Conservation (phyloP, 2,329 filamentous ascomycete species). For the Didymosphaeria variabile region DNA sequence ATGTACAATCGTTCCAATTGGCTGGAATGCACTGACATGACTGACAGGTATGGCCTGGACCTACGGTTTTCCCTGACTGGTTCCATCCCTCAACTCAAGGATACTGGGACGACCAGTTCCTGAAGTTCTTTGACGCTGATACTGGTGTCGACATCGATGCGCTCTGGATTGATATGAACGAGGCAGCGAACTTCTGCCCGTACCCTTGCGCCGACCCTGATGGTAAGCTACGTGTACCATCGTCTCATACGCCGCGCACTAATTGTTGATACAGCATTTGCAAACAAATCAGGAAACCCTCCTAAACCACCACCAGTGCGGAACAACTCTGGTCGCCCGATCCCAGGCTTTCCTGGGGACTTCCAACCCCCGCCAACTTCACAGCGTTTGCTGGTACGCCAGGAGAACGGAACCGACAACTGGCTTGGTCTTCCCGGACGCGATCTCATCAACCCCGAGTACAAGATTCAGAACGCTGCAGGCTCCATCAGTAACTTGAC, state of each 20-base stretch:
- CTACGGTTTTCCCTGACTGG: conserved; percentile 79
- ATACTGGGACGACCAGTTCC: conserved; percentile 77
- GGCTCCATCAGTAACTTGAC: conserved; percentile 58
- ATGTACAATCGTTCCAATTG: background rate
- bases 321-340: conserved; percentile 64
- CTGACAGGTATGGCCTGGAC: conserved; percentile 69
- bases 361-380: conserved; percentile 65
- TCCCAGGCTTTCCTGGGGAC: conserved; percentile 74
- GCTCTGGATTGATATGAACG: conserved; percentile 64
- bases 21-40: background rate
- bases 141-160: conserved; percentile 78
- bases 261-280: conserved; percentile 35
- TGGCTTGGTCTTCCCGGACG: conserved; percentile 66
- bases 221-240: conserved; percentile 17
- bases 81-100: conserved; percentile 69
- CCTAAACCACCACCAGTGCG: conserved; percentile 72
- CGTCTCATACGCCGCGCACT: background rate
- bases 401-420: conserved; percentile 50
- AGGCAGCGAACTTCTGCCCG: conserved; percentile 46
- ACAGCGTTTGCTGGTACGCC: conserved; percentile 28
- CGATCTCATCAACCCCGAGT: conserved; percentile 72
- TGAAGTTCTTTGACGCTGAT: conserved; percentile 69
- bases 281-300: conserved; percentile 60
- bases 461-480: conserved; percentile 67
- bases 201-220: conserved; percentile 59